phyloP scores from a whole-genome alignment of 2,329 filamentous ascomycete species.

The Drechslera avenae region DNA sequence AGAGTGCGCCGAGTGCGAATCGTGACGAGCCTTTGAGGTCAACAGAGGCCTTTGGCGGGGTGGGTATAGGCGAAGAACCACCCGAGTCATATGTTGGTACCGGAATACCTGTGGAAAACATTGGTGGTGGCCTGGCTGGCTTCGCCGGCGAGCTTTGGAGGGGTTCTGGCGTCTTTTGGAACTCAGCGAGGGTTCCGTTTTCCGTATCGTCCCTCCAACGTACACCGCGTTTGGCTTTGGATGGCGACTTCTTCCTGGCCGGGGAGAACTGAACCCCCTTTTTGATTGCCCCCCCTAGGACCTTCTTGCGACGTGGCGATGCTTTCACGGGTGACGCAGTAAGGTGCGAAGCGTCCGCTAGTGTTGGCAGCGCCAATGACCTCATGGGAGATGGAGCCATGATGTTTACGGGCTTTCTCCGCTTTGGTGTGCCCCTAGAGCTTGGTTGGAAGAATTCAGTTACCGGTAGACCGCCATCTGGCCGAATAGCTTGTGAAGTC shows the following conservation, averaged over 20 bases:
- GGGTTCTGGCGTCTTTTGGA: constrained; percentile 85
- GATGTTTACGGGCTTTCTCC: constrained; percentile 60
- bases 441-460: constrained; percentile 71
- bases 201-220: constrained; percentile 93
- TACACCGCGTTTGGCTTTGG: constrained; percentile 72
- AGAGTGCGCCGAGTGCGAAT: constrained; percentile 88
- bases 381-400: constrained; percentile 57
- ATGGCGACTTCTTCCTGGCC: constrained; percentile 73
- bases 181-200: constrained; percentile 84
- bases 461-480: constrained; percentile 72
- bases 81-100: constrained; percentile 31
- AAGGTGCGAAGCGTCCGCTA: constrained; percentile 47
- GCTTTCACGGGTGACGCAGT: constrained; percentile 70
- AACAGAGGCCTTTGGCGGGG: constrained; percentile 62
- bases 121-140: constrained; percentile 61
- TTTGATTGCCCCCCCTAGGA: constrained; percentile 55
- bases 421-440: constrained; percentile 77
- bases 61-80: constrained; percentile 63
- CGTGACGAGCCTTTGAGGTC: constrained; percentile 68
- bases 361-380: constrained; percentile 37
- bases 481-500: constrained; percentile 84
- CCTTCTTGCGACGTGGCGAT: constrained; percentile 80
- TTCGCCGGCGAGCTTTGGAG: constrained; percentile 62
- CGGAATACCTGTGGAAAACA: constrained; percentile 50
- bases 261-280: constrained; percentile 83